These are phyloP conservation scores for Penicillium soppii DNA, from an alignment of 495 filamentous ascomycete genomes.

Conservation along the genomic window DNA sequence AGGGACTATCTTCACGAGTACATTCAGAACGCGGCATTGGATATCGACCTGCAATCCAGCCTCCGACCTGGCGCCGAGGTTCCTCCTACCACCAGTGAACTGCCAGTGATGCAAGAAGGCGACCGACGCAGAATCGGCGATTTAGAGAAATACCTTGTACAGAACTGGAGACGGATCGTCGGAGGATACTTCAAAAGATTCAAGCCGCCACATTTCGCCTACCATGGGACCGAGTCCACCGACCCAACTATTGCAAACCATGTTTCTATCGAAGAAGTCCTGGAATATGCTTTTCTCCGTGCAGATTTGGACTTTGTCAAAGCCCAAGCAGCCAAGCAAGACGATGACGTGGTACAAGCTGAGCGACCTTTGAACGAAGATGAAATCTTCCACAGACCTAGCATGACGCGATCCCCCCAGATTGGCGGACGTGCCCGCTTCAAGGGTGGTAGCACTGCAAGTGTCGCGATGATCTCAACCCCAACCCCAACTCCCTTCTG, in stretches of 20 bases:
- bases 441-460: slow-evolving; percentile 88
- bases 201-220: slow-evolving; percentile 64
- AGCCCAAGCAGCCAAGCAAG: slow-evolving; percentile 73
- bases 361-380: slow-evolving; percentile 77
- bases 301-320: slow-evolving; percentile 91
- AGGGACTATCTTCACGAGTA: slow-evolving; percentile 83
- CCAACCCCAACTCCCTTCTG: slow-evolving; percentile 90
- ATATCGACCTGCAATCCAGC: slow-evolving; percentile 74
- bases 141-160: slow-evolving; percentile 66
- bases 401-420: slow-evolving; percentile 49
- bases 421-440: slow-evolving; percentile 76
- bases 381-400: slow-evolving; percentile 70
- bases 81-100: slow-evolving; percentile 8
- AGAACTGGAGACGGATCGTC: slow-evolving; percentile 78
- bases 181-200: slow-evolving; percentile 95
- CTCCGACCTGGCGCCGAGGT: slow-evolving; percentile 33
- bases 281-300: slow-evolving; percentile 88
- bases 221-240: slow-evolving; percentile 21
- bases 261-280: slow-evolving; percentile 48
- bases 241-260: slow-evolving; percentile 9
- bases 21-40: slow-evolving; percentile 72
- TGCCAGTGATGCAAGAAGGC: slow-evolving; percentile 42
- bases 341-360: slow-evolving; percentile 64
- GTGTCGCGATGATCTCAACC: slow-evolving; percentile 84
- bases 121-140: slow-evolving; percentile 39